Conservation (phyloP, 1,284 basidiomycete genomes). For the Tylopilus sp. region DNA sequence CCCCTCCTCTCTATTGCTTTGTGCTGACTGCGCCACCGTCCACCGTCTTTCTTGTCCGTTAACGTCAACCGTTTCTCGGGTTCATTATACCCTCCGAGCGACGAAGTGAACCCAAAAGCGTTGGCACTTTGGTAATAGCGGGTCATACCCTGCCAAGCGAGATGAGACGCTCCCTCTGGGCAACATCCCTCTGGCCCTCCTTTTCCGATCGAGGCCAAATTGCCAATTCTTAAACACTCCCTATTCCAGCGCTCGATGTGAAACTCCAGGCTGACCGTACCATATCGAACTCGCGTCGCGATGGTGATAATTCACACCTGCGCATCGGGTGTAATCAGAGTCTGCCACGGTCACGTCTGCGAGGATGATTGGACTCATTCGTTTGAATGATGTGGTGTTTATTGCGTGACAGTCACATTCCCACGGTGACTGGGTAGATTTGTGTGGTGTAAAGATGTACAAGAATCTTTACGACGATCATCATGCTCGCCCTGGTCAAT, state of each 20-base stretch:
- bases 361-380: neutral
- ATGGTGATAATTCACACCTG: constrained; percentile 1
- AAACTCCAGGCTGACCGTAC: neutral
- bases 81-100: too few relatives aligned
- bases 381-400: neutral
- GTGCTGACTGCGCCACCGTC: too few relatives aligned
- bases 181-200: constrained; percentile 8
- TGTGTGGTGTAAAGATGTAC: constrained; percentile 13
- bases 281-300: neutral
- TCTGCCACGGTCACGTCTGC: constrained; percentile 8
- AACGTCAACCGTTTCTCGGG: neutral
- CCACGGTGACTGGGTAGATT: constrained; percentile 8
- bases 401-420: constrained; percentile 23
- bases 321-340: neutral
- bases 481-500: constrained; percentile 43
- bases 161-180: too few relatives aligned
- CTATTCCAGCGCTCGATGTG: neutral
- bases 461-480: constrained; percentile 11
- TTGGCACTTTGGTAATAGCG: too few relatives aligned
- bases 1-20: too few relatives aligned
- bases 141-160: too few relatives aligned
- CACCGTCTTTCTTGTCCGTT: too few relatives aligned
- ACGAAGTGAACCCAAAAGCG: too few relatives aligned
- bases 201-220: constrained; percentile 7
- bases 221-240: constrained; percentile 10